A percentile compares a stretch with the other conserved stretches of the same genome.
phyloP scores from a whole-genome alignment of 2,329 filamentous ascomycete genomes.

The Gaeumannomyces tritici region DNA sequence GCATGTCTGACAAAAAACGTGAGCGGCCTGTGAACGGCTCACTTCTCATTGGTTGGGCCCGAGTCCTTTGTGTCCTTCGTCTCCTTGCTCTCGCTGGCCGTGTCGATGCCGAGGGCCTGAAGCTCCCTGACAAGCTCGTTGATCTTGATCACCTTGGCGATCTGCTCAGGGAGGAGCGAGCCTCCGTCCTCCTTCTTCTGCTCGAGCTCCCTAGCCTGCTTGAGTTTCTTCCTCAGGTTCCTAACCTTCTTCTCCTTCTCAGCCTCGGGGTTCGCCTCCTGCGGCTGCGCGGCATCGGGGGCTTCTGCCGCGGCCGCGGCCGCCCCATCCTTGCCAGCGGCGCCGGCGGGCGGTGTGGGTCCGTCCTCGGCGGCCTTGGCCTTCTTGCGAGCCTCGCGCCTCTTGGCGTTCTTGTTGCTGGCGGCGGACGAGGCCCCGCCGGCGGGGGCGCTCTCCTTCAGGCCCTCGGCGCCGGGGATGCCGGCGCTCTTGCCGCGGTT shows the following conservation, averaged over 20 bases:
- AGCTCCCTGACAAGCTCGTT: conserved; percentile 86
- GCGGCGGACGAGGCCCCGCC: conserved; percentile 24
- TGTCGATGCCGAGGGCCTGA: conserved; percentile 73
- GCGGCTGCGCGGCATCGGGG: conserved; percentile 20
- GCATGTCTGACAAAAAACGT: neutral
- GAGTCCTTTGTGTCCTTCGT: conserved; percentile 23
- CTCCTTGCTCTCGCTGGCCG: conserved; percentile 55
- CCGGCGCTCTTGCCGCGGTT: conserved; percentile 52
- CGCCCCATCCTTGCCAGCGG: conserved; percentile 14
- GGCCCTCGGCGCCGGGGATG: conserved; percentile 63
- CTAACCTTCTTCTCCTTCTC: conserved; percentile 90
- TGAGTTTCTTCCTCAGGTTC: conserved; percentile 87
- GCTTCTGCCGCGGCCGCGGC: conserved; percentile 15
- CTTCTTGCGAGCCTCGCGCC: conserved; percentile 59
- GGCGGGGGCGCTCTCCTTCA: conserved; percentile 29
- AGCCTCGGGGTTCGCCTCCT: conserved; percentile 52
- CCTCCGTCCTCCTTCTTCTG: conserved; percentile 86
- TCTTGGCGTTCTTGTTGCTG: conserved; percentile 80
- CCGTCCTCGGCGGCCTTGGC: conserved; percentile 60
- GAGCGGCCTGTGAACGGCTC: neutral
- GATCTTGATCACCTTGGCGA: conserved; percentile 96
- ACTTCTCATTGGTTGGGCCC: neutral
- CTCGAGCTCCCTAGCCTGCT: conserved; percentile 83
- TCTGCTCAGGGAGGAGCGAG: conserved; percentile 79
- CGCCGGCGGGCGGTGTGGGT: conserved; percentile 24